A percentile compares a stretch with the other conserved stretches of the same genome.
Conservation (phyloP, 805 yeast species). For the Geotrichum ghanense region DNA sequence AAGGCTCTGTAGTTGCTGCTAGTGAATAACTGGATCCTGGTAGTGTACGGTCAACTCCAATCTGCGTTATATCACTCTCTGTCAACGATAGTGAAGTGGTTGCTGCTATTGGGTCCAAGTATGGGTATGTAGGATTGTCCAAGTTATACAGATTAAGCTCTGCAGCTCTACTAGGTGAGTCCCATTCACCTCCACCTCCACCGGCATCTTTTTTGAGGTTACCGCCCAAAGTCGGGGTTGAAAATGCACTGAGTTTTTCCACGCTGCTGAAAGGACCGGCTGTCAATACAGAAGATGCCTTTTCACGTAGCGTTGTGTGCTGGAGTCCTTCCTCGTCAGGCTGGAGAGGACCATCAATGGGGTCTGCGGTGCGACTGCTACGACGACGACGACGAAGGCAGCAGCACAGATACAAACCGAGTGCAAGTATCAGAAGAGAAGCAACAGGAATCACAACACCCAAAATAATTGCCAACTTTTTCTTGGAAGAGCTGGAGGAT, state of each 20-base stretch:
- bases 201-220: constrained; percentile 10
- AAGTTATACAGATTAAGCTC: constrained; percentile 26
- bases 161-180: constrained; percentile 27
- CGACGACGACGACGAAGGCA: constrained; percentile 40
- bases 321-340: constrained; percentile 14
- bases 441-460: constrained; percentile 69
- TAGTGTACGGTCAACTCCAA: no score
- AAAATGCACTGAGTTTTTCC: neutral
- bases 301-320: constrained; percentile 6
- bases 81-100: neutral
- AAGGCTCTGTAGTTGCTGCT: neutral
- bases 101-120: neutral
- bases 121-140: constrained; percentile 15
- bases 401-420: constrained; percentile 45
- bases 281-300: constrained; percentile 1
- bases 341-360: constrained; percentile 17
- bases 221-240: neutral
- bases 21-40: no score
- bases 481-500: constrained; percentile 11
- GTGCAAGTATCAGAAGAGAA: constrained; percentile 33
- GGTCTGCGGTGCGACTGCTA: no score
- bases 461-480: constrained; percentile 72
- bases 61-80: neutral
- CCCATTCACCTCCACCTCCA: constrained; percentile 18
- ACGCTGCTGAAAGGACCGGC: neutral